These are phyloP conservation scores for Polyplosphaeria fusca DNA, from an alignment of 495 filamentous ascomycete genomes.

Conservation along the genomic window DNA sequence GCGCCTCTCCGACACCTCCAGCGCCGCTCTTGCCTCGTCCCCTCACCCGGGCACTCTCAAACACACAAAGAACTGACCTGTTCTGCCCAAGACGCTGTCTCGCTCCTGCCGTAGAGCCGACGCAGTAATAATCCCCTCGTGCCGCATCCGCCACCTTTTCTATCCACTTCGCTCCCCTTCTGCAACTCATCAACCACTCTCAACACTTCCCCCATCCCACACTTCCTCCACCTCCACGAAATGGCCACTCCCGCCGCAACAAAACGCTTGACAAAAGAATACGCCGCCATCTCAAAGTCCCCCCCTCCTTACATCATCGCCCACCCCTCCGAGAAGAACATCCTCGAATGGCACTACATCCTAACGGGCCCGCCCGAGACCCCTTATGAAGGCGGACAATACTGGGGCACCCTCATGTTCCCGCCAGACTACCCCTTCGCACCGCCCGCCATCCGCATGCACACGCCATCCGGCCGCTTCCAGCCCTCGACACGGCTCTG, in stretches of 20 bases:
- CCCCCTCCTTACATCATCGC: slow-evolving; percentile 91
- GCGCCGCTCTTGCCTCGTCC: neutral
- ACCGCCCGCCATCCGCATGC: slow-evolving; percentile 96
- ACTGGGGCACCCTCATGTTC: slow-evolving; percentile 96
- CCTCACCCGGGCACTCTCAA: neutral
- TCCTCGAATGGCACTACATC: slow-evolving; percentile 99
- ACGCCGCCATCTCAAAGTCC: slow-evolving; percentile 84
- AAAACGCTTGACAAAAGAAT: slow-evolving; percentile 77
- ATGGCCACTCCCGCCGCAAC: slow-evolving; percentile 44
- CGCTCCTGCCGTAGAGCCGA: too few species aligned
- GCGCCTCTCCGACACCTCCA: neutral
- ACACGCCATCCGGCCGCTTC: slow-evolving; percentile 93
- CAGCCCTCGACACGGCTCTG: slow-evolving; percentile 89
- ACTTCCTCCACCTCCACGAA: neutral
- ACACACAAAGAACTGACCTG: neutral
- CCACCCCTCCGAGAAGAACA: slow-evolving; percentile 91
- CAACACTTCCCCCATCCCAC: neutral
- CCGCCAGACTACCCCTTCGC: slow-evolving; percentile 96
- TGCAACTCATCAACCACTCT: neutral
- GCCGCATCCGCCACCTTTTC: too few species aligned
- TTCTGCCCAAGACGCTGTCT: neutral
- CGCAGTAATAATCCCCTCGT: too few species aligned
- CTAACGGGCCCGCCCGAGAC: slow-evolving; percentile 93
- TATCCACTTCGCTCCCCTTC: neutral
- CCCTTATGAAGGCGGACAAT: slow-evolving; percentile 91